These are phyloP conservation scores for Polyporus tsugae DNA, from an alignment of 1,284 basidiomycete species.

Conservation along the genomic window DNA sequence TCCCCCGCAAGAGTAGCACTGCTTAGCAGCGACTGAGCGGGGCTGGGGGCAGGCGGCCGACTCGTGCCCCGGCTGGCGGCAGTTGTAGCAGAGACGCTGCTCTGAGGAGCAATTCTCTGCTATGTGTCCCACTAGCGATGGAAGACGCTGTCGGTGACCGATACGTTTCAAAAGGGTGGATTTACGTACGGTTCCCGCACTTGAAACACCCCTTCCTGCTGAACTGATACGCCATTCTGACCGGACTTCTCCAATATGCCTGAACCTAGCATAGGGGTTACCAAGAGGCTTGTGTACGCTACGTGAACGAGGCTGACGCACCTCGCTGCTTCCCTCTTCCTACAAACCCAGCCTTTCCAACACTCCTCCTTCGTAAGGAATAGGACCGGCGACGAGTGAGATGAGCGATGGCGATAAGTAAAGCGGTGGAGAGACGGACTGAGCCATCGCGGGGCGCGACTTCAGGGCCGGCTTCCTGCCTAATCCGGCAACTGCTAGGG, in stretches of 20 bases:
- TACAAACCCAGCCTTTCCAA: constrained; percentile 53
- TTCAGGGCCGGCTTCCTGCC: constrained; percentile 30
- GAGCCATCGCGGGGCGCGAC: constrained; percentile 14
- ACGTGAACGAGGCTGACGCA: constrained; percentile 23
- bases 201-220: constrained; percentile 88
- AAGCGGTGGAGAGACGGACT: constrained; percentile 17
- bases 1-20: constrained; percentile 83
- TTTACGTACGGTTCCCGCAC: constrained; percentile 79
- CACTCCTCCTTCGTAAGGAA: constrained; percentile 55
- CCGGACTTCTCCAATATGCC: constrained; percentile 40
- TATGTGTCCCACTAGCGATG: constrained; percentile 80
- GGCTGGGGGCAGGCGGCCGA: constrained; percentile 88
- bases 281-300: constrained; percentile 7
- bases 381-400: constrained; percentile 45
- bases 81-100: constrained; percentile 92
- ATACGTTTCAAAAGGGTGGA: constrained; percentile 12
- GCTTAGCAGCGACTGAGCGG: constrained; percentile 78
- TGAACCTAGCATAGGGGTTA: constrained; percentile 31
- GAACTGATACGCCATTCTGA: constrained; percentile 78
- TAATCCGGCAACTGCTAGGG: constrained; percentile 38
- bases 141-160: constrained; percentile 29
- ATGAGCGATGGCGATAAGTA: constrained; percentile 46
- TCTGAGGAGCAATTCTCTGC: constrained; percentile 90
- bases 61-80: constrained; percentile 90
- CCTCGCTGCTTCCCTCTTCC: constrained; percentile 55